phyloP scores from a whole-genome alignment of 176 grass and related monocot genomes.

The Oryza coarctata region DNA sequence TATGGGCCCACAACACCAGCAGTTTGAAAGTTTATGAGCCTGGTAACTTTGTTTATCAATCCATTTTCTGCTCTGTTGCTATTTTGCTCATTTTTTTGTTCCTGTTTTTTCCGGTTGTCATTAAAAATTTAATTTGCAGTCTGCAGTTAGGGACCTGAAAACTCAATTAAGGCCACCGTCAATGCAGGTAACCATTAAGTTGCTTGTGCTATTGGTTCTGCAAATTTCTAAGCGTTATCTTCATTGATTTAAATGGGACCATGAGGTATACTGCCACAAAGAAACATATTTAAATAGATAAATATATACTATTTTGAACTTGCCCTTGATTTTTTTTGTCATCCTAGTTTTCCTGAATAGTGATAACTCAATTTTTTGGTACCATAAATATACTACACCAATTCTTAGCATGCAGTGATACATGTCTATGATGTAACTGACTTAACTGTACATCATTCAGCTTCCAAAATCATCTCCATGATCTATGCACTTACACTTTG shows the following conservation, averaged over 20 bases:
- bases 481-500: too few species aligned
- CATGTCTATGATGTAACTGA: too few species aligned
- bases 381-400: not conserved
- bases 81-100: constrained; percentile 1
- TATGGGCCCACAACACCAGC: not conserved
- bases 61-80: not conserved
- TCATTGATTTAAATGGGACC: not conserved
- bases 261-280: not conserved
- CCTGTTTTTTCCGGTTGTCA: not conserved
- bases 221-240: not conserved
- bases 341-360: not conserved
- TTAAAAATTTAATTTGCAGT: constrained; percentile 53
- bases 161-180: constrained; percentile 94
- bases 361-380: not conserved
- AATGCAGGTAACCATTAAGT: constrained; percentile 69
- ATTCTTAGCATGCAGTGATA: not conserved
- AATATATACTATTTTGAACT: not conserved
- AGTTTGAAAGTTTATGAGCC: not conserved
- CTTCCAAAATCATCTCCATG: too few species aligned
- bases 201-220: constrained; percentile 9
- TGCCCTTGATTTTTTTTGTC: not conserved
- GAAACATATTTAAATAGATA: not conserved
- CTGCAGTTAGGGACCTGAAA: constrained; percentile 94
- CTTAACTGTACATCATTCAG: too few species aligned
- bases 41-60: not conserved